Base-by-base conservation (phyloP, 1,139 yeast species). In the Pichia sp. region DNA sequence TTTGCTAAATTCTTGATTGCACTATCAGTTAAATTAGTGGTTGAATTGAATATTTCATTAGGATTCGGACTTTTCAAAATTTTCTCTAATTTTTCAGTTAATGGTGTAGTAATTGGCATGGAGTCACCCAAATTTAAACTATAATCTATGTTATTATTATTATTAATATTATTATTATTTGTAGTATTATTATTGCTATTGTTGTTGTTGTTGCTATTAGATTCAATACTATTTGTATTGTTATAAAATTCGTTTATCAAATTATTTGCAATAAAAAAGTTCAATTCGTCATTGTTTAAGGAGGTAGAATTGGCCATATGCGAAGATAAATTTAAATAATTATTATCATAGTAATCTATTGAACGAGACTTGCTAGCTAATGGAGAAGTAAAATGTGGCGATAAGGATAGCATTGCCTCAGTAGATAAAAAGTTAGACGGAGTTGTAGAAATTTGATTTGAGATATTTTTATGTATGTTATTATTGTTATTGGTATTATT, bases 21-120 rank as follows among this genome's bases (percentile, higher is more conserved):
- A 38, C 45, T 39, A 30, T 37, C 33, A 28, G 48, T 36, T 37
- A 41, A 16, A 32, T 34, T 48, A 47, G 50, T 46, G 51, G 62
- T 30, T 16, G 52, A 45, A 25, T 54, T 49, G 3, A 61, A 50
- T 3, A 16, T 28, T 24, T 63, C 53, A 20, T 58, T 37, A 43
- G 62, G 62, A 30, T 45, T 50, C 20, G 53, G 52, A 9, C 47
- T 42, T 39, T 2, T 62, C 51, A 42, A 56, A 59, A 40, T 54
- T 51, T 45, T 58, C 54, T 48, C 58, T 57, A 46, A 57, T 59
- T 55, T 40, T 59, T 33, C 40, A 16, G 34, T 38, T 22, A 35
- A 27, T 12, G 42, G 51, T 30, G 42, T 43, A 37, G 35, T 28
- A 23, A 35, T 39, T 24, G 28, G 20, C 9, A 34, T 22, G 10